A percentile compares a stretch with the other conserved stretches of the same genome.
Conservation (phyloP, 2,329 filamentous ascomycete species). For the Botrytis squamosa region DNA sequence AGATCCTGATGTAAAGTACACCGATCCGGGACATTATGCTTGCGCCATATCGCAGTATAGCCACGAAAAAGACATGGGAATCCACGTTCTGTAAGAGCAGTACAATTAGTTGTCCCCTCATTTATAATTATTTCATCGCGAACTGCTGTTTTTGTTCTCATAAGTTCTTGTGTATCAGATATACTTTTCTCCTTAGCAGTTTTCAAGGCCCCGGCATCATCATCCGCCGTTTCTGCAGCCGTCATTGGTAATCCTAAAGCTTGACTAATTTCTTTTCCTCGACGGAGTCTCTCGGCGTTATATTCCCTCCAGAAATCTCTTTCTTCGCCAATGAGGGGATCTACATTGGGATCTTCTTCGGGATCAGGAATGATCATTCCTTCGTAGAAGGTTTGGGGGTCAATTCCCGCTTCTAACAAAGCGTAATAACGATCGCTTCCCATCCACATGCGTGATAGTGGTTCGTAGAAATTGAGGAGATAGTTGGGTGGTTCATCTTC, state of each 20-base stretch:
- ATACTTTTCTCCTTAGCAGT: neutral
- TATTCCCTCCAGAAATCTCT: neutral
- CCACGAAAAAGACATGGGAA: neutral
- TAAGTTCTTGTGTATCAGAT: neutral
- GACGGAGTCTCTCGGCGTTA: neutral
- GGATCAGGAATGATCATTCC: conserved; percentile 3
- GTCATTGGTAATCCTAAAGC: neutral
- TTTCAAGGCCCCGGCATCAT: neutral
- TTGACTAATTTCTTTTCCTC: neutral
- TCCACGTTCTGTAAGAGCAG: neutral
- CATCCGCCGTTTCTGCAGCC: neutral
- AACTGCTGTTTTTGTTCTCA: neutral
- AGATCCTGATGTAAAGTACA: neutral
- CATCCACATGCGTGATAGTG: conserved; percentile 13
- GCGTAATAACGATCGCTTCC: conserved; percentile 8
- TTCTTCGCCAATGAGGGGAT: neutral
- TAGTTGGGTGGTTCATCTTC: neutral
- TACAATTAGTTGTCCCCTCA: neutral
- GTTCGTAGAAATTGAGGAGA: conserved; percentile 11
- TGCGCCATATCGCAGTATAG: neutral
- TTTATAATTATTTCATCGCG: neutral
- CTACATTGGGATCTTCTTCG: neutral
- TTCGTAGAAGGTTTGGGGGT: conserved; percentile 10
- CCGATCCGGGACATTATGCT: neutral
- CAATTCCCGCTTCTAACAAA: conserved; percentile 6